These are phyloP conservation scores for Carex parvula DNA, from an alignment of 176 grass and related monocot species.

Conservation along the genomic window DNA sequence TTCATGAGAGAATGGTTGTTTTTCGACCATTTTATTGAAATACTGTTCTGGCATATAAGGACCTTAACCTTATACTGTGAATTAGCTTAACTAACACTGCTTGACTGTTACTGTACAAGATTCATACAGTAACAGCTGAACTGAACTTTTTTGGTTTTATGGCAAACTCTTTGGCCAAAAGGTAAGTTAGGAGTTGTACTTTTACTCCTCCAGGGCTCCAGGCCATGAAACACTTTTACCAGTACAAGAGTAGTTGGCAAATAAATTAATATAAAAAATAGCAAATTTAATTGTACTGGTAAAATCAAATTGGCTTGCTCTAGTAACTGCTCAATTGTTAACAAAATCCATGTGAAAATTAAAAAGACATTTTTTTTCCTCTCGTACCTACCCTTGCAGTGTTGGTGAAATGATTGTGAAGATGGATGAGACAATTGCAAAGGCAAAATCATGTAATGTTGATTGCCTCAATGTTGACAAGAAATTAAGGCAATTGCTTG, in stretches of 20 bases:
- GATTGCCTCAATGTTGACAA: constrained; percentile 68
- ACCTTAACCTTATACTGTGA: neutral
- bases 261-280: neutral
- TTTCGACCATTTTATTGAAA: neutral
- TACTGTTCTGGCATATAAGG: neutral
- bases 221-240: neutral
- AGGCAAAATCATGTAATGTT: constrained; percentile 50
- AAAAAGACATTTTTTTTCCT: too few relatives aligned
- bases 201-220: neutral
- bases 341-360: neutral
- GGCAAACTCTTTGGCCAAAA: neutral
- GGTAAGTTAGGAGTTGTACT: neutral
- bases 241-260: neutral
- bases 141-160: neutral
- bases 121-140: neutral
- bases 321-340: neutral
- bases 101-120: neutral
- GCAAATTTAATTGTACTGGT: neutral
- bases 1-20: too few relatives aligned
- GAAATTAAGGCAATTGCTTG: constrained; percentile 64
- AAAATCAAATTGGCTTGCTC: neutral
- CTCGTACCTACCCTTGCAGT: constrained; percentile 36
- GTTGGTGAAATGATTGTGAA: constrained; percentile 45
- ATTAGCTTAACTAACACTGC: neutral
- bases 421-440: constrained; percentile 52